Evolutionary conservation across 345 rosid species (phyloP), one percentile per base, ranked within the genome.

Genomic region (Jatropha curcas): DNA sequence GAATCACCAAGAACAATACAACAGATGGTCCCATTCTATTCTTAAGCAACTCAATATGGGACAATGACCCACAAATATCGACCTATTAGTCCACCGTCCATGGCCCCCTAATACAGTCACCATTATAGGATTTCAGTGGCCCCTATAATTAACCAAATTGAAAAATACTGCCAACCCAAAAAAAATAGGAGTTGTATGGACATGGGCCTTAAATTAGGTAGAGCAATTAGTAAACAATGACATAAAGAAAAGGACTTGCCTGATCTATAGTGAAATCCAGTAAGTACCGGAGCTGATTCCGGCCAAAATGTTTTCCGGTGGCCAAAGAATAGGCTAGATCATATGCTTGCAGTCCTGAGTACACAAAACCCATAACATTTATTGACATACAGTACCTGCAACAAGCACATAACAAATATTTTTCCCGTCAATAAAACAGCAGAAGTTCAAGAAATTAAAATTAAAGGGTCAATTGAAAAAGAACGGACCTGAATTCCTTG

Each of bases 251-350:
- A 41, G n/a, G 71, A 55, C 76, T 71, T 76, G 88, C 98, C 93
- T 94, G 97, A 83, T 94, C 96, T 67, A 88, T 35, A 48, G 77
- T 81, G 77, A 92, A 92, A 82, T 92, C 93, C 52, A 92, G 74
- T 79, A 79, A 84, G 68, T 75, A 74, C 63, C 93, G 90, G 76
- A 88, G 78, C 76, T 60, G 82, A 62, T 75, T 76, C 73, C 65
- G 70, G 56, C 74, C 68, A n/a, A 76, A 55, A 46, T 75, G 75
- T 39, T 86, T 84, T 33, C 89, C 82, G 46, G 88, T 77, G 37
- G 83, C 77, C 82, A 91, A 82, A 25, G 78, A 75, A 63, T 78
- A 87, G 34, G 85, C 80, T 46, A 90, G 76, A 79, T 85, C 93
- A 70, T 48, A 88, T 27, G 83, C 86, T 79, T 89, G 93, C 60